Percentiles rank a stretch among this genome's conserved stretches.
Evolutionary conservation across 352 stramenopile genomes (phyloP).

Genomic region (Pythium scleroteichum): DNA sequence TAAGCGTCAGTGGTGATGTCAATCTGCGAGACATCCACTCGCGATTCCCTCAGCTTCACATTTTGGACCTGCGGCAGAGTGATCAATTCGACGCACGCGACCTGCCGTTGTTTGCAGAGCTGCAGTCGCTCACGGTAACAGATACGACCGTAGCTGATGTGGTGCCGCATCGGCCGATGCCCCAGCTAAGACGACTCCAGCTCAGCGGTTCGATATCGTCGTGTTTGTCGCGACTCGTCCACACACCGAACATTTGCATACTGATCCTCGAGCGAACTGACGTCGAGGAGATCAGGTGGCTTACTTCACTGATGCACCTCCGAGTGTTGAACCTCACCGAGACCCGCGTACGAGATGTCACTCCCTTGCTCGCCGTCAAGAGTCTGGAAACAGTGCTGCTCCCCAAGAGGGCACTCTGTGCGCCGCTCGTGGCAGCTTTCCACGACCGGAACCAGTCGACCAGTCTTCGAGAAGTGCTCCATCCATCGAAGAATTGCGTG

Average conservation of each 20-base stretch:
- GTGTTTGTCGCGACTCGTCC: not conserved
- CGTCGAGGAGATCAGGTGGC: not conserved
- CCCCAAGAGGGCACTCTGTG: slow-evolving; percentile 15
- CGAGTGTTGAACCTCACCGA: slow-evolving; percentile 11
- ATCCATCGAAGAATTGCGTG: slow-evolving; percentile 23
- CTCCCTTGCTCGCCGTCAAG: not conserved
- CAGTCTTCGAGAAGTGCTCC: slow-evolving; percentile 15
- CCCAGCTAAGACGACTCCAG: not conserved
- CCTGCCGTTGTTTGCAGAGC: not conserved
- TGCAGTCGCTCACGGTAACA: slow-evolving; percentile 5
- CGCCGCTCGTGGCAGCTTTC: slow-evolving; percentile 4
- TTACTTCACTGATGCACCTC: slow-evolving; percentile 5
- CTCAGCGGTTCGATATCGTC: slow-evolving; percentile 1
- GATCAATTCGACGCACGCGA: not conserved
- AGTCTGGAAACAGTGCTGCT: slow-evolving; percentile 12
- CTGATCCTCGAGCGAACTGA: slow-evolving; percentile 12
- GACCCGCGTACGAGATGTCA: slow-evolving; percentile 15
- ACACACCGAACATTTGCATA: not conserved
- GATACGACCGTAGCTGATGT: not conserved
- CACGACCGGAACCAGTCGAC: not conserved
- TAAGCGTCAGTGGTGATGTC: slow-evolving; percentile 5
- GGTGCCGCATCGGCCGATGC: not conserved
- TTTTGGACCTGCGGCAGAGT: slow-evolving; percentile 11
- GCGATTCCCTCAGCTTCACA: slow-evolving; percentile 8
- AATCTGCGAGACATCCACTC: slow-evolving; percentile 8